Conservation (phyloP, 2,329 filamentous ascomycete species). For the Dothideomycetes sp. region DNA sequence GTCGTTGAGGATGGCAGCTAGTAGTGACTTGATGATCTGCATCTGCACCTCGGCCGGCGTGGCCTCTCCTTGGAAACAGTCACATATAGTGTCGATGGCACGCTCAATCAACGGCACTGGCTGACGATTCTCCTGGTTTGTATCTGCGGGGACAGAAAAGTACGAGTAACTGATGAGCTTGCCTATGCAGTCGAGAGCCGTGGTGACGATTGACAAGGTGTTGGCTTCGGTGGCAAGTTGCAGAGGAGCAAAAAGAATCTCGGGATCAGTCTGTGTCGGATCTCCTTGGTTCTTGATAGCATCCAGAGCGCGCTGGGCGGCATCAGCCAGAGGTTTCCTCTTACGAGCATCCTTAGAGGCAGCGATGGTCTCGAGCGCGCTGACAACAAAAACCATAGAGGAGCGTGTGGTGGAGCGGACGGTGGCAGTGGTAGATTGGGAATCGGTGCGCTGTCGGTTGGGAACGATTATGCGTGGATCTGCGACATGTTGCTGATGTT, state of each 20-base stretch:
- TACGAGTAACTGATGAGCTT: slow-evolving; percentile 99
- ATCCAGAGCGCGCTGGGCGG: slow-evolving; percentile 69
- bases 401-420: slow-evolving; percentile 57
- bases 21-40: slow-evolving; percentile 93
- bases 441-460: slow-evolving; percentile 48
- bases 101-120: slow-evolving; percentile 78
- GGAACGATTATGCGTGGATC: slow-evolving; percentile 4
- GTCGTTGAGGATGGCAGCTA: slow-evolving; percentile 93
- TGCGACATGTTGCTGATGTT: neutral
- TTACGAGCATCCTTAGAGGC: slow-evolving; percentile 83
- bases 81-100: slow-evolving; percentile 98
- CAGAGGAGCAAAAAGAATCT: slow-evolving; percentile 82
- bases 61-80: slow-evolving; percentile 95
- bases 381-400: slow-evolving; percentile 92
- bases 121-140: slow-evolving; percentile 17
- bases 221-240: slow-evolving; percentile 81
- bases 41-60: slow-evolving; percentile 88
- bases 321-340: slow-evolving; percentile 74
- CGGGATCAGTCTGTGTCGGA: slow-evolving; percentile 72
- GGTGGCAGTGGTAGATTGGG: slow-evolving; percentile 48
- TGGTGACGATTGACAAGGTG: slow-evolving; percentile 77
- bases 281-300: slow-evolving; percentile 76
- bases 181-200: slow-evolving; percentile 92
- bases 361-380: slow-evolving; percentile 84
- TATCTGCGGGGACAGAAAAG: slow-evolving; percentile 64